Evolutionary conservation across 2,329 filamentous ascomycete genomes (phyloP).

Genomic region (Sordariomycetes sp.): DNA sequence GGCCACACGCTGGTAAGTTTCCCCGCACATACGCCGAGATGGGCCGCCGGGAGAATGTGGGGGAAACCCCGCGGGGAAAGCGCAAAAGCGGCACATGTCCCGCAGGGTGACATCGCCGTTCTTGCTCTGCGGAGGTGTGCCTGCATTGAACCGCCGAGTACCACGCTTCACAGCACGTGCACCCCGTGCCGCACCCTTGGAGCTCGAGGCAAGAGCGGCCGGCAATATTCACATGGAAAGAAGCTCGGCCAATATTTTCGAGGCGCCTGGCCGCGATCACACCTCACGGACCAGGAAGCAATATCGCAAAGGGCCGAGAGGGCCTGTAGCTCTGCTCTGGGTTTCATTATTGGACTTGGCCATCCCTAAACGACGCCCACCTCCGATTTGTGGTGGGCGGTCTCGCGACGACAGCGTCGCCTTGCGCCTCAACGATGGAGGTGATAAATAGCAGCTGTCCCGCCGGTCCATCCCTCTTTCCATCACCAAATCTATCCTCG

Average conservation of each 20-base stretch:
- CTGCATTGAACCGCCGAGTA: not conserved
- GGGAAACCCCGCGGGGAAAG: too few relatives aligned
- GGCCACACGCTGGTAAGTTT: too few relatives aligned
- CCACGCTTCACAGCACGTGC: not conserved
- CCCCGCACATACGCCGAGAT: too few relatives aligned
- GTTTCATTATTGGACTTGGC: not conserved
- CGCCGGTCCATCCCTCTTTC: not conserved
- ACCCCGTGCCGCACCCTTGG: not conserved
- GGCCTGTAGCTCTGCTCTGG: not conserved
- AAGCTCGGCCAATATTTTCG: not conserved
- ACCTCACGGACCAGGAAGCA: not conserved
- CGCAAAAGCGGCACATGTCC: constrained; percentile 5
- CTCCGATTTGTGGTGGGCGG: not conserved
- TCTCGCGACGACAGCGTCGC: not conserved
- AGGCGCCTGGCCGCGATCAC: not conserved
- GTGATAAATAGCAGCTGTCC: not conserved
- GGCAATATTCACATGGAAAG: not conserved
- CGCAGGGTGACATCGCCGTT: not conserved
- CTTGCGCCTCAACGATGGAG: not conserved
- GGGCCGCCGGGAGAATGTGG: too few relatives aligned
- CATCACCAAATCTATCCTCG: not conserved
- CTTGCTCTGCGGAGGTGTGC: not conserved
- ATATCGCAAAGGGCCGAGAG: not conserved
- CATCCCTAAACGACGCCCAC: too few relatives aligned
- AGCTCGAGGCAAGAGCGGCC: not conserved